Percentiles rank a stretch among this genome's conserved stretches.
phyloP scores from a whole-genome alignment of 106 monocot genomes.

The Apostasia ramifera region DNA sequence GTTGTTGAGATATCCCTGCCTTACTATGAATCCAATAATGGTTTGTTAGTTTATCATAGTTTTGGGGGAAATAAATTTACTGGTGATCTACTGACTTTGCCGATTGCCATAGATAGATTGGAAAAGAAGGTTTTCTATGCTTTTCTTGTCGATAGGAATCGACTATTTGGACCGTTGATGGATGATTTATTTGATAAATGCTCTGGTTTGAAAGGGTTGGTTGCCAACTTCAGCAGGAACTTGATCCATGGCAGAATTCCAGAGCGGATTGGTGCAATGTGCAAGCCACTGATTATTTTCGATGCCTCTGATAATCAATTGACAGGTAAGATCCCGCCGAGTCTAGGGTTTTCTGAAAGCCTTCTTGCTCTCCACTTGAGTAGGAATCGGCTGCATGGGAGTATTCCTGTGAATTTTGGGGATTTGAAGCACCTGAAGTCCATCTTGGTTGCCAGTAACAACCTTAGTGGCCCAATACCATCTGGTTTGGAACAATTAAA shows the following conservation, averaged over 20 bases:
- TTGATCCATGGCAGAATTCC: conserved; percentile 50
- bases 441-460: conserved; percentile 59
- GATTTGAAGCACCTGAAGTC: conserved; percentile 42
- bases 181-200: conserved; percentile 56
- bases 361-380: conserved; percentile 55
- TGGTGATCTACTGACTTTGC: conserved; percentile 43
- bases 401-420: conserved; percentile 50
- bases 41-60: conserved; percentile 46
- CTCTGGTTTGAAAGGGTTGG: conserved; percentile 35
- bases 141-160: conserved; percentile 49
- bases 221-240: conserved; percentile 51
- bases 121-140: conserved; percentile 39
- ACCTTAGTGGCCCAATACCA: conserved; percentile 53
- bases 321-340: conserved; percentile 45
- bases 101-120: conserved; percentile 30
- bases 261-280: conserved; percentile 26
- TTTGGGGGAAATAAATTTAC: conserved; percentile 62
- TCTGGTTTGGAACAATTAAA: conserved; percentile 29
- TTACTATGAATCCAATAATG: conserved; percentile 10
- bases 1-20: conserved; percentile 13
- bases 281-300: conserved; percentile 47
- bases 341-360: conserved; percentile 28
- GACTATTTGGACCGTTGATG: conserved; percentile 42
- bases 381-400: conserved; percentile 35
- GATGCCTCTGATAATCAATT: conserved; percentile 49